Conservation (phyloP, 2,329 filamentous ascomycete species). For the Cylindrodendrum hubeiense region DNA sequence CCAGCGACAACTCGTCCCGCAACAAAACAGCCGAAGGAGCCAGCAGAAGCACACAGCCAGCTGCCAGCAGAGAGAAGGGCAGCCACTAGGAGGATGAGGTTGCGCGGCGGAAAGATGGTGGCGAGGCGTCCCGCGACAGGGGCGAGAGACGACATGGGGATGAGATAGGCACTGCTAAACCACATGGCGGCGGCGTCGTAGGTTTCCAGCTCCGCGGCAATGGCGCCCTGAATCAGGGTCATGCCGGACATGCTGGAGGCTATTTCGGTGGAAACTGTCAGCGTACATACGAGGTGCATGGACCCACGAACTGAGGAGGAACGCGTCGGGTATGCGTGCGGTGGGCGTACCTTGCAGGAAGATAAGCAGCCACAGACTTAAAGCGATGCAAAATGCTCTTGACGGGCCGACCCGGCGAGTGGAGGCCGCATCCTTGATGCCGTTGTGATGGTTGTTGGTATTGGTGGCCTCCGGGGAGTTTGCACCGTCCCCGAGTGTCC, state of each 20-base stretch:
- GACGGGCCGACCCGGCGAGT: constrained; percentile 43
- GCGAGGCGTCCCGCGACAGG: constrained; percentile 80
- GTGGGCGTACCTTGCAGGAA: constrained; percentile 42
- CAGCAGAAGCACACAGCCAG: constrained; percentile 72
- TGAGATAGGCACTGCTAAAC: constrained; percentile 84
- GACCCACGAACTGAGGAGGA: background rate
- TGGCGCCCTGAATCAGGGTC: constrained; percentile 82
- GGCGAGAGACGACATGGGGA: constrained; percentile 70
- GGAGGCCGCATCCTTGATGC: constrained; percentile 12
- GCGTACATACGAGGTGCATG: background rate
- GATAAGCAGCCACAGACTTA: constrained; percentile 44
- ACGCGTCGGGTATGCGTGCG: background rate
- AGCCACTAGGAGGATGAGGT: constrained; percentile 73
- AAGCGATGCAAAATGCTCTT: constrained; percentile 60
- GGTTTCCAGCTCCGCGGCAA: constrained; percentile 80
- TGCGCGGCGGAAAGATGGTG: constrained; percentile 78
- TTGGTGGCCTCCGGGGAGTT: constrained; percentile 7
- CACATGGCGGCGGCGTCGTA: constrained; percentile 80
- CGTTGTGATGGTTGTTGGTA: background rate
- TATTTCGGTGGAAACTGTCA: constrained; percentile 38
- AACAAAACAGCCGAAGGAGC: constrained; percentile 72
- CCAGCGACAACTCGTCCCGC: constrained; percentile 77
- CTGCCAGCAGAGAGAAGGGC: constrained; percentile 71
- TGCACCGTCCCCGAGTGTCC: background rate
- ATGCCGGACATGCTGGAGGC: constrained; percentile 83